A percentile compares a stretch with the other conserved stretches of the same genome.
phyloP scores from a whole-genome alignment of 495 filamentous ascomycete genomes.

The Pseudoneurospora amorphoporcata region DNA sequence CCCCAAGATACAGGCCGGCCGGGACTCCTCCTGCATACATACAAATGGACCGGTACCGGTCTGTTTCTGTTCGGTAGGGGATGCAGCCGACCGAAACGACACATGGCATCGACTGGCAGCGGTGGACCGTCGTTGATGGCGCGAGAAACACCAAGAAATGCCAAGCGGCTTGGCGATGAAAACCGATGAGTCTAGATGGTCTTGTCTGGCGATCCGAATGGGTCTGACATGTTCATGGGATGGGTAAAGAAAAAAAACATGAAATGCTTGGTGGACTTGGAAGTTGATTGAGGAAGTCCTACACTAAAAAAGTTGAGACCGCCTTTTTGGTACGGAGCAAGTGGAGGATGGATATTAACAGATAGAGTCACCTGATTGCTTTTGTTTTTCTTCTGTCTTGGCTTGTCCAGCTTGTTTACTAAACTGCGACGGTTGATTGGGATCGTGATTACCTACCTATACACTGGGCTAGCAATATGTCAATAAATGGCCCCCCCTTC shows the following conservation, averaged over 20 bases:
- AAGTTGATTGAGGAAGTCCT: background rate
- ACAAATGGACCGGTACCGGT: background rate
- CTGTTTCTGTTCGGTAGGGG: background rate
- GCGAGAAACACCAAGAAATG: background rate
- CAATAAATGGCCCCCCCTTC: background rate
- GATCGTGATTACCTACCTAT: too few relatives aligned
- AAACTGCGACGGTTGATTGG: background rate
- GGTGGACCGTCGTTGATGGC: background rate
- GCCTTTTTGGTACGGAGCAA: background rate
- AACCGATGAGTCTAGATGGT: background rate
- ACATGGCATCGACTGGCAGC: background rate
- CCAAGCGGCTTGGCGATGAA: background rate
- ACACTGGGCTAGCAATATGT: too few relatives aligned
- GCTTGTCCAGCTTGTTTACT: background rate
- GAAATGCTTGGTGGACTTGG: background rate
- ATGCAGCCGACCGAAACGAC: background rate
- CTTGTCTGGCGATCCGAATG: background rate
- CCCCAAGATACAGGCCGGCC: background rate
- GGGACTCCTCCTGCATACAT: background rate
- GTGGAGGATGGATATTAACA: too few relatives aligned
- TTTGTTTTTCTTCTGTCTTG: background rate
- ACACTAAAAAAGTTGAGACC: background rate
- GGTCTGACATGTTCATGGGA: background rate
- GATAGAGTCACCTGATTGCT: background rate
- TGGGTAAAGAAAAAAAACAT: background rate